Percentiles rank a stretch among this genome's conserved stretches.
These are phyloP conservation scores for Dunaliella primolecta DNA, from an alignment of 139 green algal genomes.

Conservation along the genomic window DNA sequence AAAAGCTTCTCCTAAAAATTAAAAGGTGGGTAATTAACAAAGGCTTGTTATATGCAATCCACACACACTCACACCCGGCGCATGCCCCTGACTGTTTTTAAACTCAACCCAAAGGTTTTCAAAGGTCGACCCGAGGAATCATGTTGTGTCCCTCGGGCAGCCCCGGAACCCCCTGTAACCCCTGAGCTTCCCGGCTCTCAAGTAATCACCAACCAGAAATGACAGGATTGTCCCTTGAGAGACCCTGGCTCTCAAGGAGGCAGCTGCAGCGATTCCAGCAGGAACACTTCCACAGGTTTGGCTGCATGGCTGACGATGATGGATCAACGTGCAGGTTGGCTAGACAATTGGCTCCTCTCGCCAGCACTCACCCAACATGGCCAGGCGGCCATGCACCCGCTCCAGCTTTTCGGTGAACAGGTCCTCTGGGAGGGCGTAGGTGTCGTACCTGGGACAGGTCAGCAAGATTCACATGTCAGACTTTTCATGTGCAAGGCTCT, in stretches of 20 bases:
- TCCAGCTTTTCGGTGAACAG: slow-evolving; percentile 47
- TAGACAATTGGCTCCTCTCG: background rate
- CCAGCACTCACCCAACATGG: slow-evolving; percentile 36
- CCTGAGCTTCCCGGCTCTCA: background rate
- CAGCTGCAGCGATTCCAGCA: too few relatives aligned
- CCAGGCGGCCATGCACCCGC: slow-evolving; percentile 42
- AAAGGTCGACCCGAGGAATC: too few relatives aligned
- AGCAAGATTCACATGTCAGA: background rate
- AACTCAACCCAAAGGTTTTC: too few relatives aligned
- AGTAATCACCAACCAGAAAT: background rate
- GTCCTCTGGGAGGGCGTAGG: slow-evolving; percentile 25
- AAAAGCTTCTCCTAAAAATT: too few relatives aligned
- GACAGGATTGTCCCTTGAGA: background rate
- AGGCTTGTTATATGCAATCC: too few relatives aligned
- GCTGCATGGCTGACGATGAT: too few relatives aligned
- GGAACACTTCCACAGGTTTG: too few relatives aligned
- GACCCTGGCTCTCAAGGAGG: background rate
- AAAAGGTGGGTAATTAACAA: too few relatives aligned
- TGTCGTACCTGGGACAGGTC: background rate
- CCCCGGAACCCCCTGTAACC: too few relatives aligned
- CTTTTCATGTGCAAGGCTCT: background rate
- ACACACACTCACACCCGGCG: too few relatives aligned
- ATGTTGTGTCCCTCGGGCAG: too few relatives aligned
- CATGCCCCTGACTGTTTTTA: too few relatives aligned
- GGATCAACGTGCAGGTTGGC: background rate